Conservation (phyloP, 2,329 filamentous ascomycete genomes). For the Aspergillus spinulosporus region DNA sequence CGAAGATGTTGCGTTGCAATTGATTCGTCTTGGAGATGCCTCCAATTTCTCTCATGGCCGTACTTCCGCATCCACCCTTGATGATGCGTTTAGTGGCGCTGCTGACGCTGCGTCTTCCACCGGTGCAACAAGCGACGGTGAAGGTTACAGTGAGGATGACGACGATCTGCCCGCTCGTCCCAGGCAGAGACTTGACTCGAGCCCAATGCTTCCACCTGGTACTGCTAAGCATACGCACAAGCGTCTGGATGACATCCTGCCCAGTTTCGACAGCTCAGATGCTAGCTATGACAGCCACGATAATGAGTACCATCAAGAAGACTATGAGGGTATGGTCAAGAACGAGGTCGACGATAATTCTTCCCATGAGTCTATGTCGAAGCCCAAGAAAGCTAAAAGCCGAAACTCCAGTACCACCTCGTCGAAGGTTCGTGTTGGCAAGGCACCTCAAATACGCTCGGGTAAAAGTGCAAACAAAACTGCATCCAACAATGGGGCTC, state of each 20-base stretch:
- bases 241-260: constrained; percentile 54
- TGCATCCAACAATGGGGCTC: constrained; percentile 33
- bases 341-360: constrained; percentile 52
- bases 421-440: constrained; percentile 32
- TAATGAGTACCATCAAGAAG: constrained; percentile 55
- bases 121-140: constrained; percentile 77
- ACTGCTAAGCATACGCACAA: constrained; percentile 50
- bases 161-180: constrained; percentile 52
- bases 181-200: constrained; percentile 47
- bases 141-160: constrained; percentile 62
- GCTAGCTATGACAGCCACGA: constrained; percentile 64
- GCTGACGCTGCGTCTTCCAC: constrained; percentile 84
- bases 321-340: constrained; percentile 54
- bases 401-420: constrained; percentile 41
- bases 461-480: constrained; percentile 39
- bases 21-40: constrained; percentile 93
- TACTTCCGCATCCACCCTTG: constrained; percentile 87
- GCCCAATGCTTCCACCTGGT: constrained; percentile 47
- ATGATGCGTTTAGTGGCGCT: constrained; percentile 88
- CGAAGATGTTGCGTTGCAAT: constrained; percentile 93
- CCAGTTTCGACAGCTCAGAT: constrained; percentile 59
- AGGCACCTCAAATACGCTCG: constrained; percentile 28
- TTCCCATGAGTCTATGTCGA: constrained; percentile 32
- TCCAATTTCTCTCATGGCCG: constrained; percentile 91
- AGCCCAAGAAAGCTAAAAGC: constrained; percentile 55